Conservation (phyloP, 768 basidiomycete species). For the Mycena pura region DNA sequence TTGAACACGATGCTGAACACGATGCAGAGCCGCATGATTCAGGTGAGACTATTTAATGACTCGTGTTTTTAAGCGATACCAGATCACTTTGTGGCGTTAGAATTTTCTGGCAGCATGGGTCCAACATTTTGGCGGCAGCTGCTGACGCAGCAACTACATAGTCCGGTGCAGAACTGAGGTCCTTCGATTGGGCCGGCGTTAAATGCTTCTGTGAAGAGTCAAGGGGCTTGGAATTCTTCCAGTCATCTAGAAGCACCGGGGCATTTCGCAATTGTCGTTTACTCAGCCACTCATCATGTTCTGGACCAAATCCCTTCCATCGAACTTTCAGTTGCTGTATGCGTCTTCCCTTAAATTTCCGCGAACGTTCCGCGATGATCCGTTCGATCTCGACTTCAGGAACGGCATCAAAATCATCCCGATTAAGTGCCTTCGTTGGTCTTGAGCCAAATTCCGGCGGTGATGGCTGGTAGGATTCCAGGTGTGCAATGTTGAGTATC, state of each 20-base stretch:
- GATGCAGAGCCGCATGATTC: too few species aligned
- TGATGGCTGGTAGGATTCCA: conserved; percentile 26
- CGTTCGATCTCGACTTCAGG: conserved; percentile 32
- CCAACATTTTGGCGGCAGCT: too few species aligned
- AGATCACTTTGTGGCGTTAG: too few species aligned
- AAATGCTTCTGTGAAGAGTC: too few species aligned
- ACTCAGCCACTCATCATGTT: background rate
- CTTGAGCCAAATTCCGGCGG: conserved; percentile 19
- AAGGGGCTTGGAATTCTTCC: too few species aligned
- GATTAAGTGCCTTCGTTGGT: conserved; percentile 1
- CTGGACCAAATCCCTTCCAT: background rate
- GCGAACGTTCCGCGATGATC: conserved; percentile 28
- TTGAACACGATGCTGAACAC: too few species aligned
- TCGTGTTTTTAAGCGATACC: too few species aligned
- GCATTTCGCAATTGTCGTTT: background rate
- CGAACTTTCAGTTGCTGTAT: conserved; percentile 1
- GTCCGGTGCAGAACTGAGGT: too few species aligned
- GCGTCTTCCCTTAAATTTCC: background rate
- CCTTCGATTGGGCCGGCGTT: too few species aligned
- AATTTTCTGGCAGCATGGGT: too few species aligned
- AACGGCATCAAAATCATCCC: conserved; percentile 12
- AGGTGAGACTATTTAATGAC: too few species aligned
- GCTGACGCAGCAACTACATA: too few species aligned
- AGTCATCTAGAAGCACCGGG: background rate
- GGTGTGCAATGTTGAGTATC: conserved; percentile 32